A percentile compares a stretch with the other conserved stretches of the same genome.
phyloP scores from a whole-genome alignment of 2,329 filamentous ascomycete species.

The Cytospora leucostoma region DNA sequence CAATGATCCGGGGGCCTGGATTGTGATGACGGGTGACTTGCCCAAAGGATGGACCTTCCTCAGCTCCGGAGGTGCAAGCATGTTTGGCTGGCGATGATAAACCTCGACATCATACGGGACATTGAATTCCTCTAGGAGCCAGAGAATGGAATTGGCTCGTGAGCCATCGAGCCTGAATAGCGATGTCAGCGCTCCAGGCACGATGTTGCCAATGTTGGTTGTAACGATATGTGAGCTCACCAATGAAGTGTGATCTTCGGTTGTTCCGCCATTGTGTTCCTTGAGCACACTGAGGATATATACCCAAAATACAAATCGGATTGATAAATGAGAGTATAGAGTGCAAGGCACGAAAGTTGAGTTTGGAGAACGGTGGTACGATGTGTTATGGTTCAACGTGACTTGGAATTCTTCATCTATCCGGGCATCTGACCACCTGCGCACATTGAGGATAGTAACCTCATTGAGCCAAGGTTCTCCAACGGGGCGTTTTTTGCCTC shows the following conservation, averaged over 20 bases:
- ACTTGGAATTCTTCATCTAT: neutral
- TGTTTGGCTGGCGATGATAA: slow-evolving; percentile 64
- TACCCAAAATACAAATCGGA: neutral
- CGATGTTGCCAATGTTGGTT: neutral
- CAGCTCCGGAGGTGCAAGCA: slow-evolving; percentile 73
- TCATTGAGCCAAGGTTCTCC: neutral
- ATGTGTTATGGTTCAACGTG: neutral
- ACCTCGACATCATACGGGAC: slow-evolving; percentile 78
- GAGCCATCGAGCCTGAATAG: slow-evolving; percentile 76
- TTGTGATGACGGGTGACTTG: slow-evolving; percentile 77
- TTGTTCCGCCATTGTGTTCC: slow-evolving; percentile 23
- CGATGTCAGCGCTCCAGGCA: slow-evolving; percentile 1
- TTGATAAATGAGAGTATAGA: neutral
- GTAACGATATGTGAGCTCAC: slow-evolving; percentile 13
- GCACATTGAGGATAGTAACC: neutral
- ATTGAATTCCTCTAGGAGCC: slow-evolving; percentile 82
- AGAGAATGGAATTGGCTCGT: slow-evolving; percentile 79
- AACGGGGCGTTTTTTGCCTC: neutral
- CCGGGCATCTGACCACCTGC: too few species aligned
- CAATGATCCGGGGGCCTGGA: slow-evolving; percentile 47
- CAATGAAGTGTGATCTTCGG: slow-evolving; percentile 31
- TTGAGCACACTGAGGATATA: neutral
- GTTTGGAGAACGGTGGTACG: neutral
- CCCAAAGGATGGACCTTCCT: slow-evolving; percentile 81
- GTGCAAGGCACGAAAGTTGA: neutral